Percentiles rank a stretch among this genome's conserved stretches.
Conservation (phyloP, 331 rosid genomes). For the Malus hybrid region DNA sequence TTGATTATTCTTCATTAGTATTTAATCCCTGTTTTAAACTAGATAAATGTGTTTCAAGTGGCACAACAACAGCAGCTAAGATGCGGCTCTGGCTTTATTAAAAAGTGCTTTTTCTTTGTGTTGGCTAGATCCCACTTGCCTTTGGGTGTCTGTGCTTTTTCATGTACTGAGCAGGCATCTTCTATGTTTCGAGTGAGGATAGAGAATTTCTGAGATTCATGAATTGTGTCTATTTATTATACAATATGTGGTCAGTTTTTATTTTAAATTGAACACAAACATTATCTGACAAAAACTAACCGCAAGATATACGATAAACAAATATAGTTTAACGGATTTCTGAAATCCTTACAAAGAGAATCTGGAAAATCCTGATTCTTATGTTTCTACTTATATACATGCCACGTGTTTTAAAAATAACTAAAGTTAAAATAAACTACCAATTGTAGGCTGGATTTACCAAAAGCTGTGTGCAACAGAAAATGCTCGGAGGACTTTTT, state of each 20-base stretch:
- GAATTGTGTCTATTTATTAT: no score
- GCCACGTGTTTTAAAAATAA: neutral
- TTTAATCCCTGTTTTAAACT: neutral
- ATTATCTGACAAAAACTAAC: rapidly evolving
- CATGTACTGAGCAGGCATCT: neutral
- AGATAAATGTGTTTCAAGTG: neutral
- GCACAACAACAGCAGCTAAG: neutral
- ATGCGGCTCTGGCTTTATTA: neutral
- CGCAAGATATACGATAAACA: rapidly evolving
- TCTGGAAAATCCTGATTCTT: no score
- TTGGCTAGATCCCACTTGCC: neutral
- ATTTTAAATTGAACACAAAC: no score
- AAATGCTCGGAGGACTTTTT: no score
- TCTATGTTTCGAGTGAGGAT: no score
- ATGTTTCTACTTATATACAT: neutral
- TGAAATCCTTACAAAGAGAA: rapidly evolving
- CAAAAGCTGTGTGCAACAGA: neutral
- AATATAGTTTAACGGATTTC: rapidly evolving
- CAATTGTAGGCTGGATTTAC: neutral
- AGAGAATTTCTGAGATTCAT: rapidly evolving
- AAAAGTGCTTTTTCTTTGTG: neutral
- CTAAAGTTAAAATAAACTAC: neutral
- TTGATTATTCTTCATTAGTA: neutral
- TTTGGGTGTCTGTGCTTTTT: neutral
- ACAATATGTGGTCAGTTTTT: rapidly evolving